Evolutionary conservation across 352 stramenopile species (phyloP).

Genomic region (Pythium dissimile): DNA sequence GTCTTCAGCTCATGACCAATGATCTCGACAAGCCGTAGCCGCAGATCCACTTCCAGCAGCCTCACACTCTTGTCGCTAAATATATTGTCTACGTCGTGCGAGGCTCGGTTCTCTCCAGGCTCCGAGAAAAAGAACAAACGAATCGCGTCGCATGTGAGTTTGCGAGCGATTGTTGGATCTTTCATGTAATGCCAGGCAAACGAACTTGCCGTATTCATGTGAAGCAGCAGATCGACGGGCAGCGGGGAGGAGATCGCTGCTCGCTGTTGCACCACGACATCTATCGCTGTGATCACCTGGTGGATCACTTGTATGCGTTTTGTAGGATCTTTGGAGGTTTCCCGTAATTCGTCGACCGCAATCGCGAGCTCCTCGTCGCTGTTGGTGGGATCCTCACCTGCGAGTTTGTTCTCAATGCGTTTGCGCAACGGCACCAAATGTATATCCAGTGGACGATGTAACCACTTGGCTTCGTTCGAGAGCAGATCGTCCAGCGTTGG

Average conservation of each 20-base stretch:
- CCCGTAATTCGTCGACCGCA: slow-evolving; percentile 73
- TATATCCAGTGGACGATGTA: slow-evolving; percentile 49
- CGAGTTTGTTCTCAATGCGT: slow-evolving; percentile 57
- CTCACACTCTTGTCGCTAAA: slow-evolving; percentile 44
- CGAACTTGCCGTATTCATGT: slow-evolving; percentile 45
- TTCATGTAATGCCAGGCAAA: slow-evolving; percentile 45
- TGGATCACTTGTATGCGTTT: slow-evolving; percentile 25
- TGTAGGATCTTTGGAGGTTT: slow-evolving; percentile 46
- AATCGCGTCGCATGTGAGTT: slow-evolving; percentile 29
- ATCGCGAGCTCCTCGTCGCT: slow-evolving; percentile 43
- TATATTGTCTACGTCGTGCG: slow-evolving; percentile 1
- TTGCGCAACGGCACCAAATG: slow-evolving; percentile 66
- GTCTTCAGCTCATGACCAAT: slow-evolving; percentile 37
- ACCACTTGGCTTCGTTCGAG: slow-evolving; percentile 31
- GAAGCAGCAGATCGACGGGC: slow-evolving; percentile 26
- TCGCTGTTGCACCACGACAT: not conserved
- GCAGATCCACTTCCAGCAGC: slow-evolving; percentile 53
- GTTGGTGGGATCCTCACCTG: slow-evolving; percentile 38
- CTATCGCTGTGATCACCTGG: slow-evolving; percentile 13
- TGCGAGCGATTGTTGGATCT: slow-evolving; percentile 12
- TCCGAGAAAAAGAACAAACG: slow-evolving; percentile 37
- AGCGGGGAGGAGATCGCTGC: not conserved
- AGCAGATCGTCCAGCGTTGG: slow-evolving; percentile 30
- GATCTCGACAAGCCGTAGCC: slow-evolving; percentile 45
- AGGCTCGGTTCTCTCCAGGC: not conserved